phyloP scores from a whole-genome alignment of 139 green algal species.

The Coccomyxa sp. region DNA sequence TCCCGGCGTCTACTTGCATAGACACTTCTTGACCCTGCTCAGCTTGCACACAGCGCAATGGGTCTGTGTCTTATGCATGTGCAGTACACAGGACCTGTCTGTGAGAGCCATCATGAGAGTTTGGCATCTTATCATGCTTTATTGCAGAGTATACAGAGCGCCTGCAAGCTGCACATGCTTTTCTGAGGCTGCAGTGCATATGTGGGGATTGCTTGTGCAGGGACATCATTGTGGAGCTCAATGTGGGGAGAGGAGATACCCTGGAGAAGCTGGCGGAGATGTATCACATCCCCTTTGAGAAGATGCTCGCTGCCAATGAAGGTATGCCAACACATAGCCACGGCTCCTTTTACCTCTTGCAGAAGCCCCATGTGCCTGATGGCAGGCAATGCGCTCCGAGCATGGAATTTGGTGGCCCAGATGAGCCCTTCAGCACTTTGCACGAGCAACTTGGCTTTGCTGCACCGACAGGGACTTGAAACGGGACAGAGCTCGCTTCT shows the following conservation, averaged over 20 bases:
- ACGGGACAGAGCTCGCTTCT: background rate
- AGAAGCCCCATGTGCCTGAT: background rate
- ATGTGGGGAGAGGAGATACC: background rate
- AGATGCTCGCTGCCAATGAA: constrained; percentile 1
- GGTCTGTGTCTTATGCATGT: background rate
- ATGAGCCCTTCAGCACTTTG: background rate
- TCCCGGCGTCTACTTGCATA: too few relatives aligned
- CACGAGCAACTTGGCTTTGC: background rate
- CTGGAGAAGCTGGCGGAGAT: background rate
- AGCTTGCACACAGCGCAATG: too few relatives aligned
- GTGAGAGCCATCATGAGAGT: background rate
- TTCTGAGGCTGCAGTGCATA: background rate
- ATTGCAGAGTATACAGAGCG: background rate
- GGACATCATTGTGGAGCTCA: background rate
- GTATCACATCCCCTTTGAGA: background rate
- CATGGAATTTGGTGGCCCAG: background rate
- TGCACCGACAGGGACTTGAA: background rate
- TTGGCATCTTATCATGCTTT: background rate
- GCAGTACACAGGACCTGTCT: background rate
- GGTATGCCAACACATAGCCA: background rate
- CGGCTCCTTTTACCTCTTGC: background rate
- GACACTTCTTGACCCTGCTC: too few relatives aligned
- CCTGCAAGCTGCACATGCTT: background rate
- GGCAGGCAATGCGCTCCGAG: background rate
- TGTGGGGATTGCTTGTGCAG: background rate